Evolutionary conservation across 2,329 filamentous ascomycete species (phyloP).

Genomic region (Scolecobasidium constrictum): DNA sequence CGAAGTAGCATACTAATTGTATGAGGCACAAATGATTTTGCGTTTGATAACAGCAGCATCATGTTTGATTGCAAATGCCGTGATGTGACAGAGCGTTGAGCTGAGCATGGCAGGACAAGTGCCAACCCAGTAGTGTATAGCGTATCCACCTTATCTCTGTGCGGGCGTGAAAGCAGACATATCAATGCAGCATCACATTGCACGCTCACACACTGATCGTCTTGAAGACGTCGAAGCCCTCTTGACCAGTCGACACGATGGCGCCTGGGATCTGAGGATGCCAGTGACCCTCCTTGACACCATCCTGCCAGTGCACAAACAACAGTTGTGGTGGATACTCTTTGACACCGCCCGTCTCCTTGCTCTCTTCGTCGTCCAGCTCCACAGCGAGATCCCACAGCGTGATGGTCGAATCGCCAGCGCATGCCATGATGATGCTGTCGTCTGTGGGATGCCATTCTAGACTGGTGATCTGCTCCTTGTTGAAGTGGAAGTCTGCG

Average conservation of each 20-base stretch:
- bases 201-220: conserved; percentile 26
- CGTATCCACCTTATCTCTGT: too few relatives aligned
- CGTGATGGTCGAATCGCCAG: conserved; percentile 87
- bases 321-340: conserved; percentile 90
- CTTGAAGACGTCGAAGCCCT: conserved; percentile 52
- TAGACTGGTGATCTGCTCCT: conserved; percentile 88
- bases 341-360: conserved; percentile 72
- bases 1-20: too few relatives aligned
- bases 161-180: too few relatives aligned
- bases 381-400: conserved; percentile 96
- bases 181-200: too few relatives aligned
- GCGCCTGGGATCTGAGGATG: conserved; percentile 89
- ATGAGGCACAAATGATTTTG: too few relatives aligned
- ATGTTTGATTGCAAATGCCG: background rate
- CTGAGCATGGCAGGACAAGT: too few relatives aligned
- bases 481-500: conserved; percentile 92
- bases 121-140: too few relatives aligned
- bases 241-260: conserved; percentile 80
- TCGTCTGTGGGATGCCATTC: conserved; percentile 98
- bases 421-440: conserved; percentile 85
- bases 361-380: conserved; percentile 92
- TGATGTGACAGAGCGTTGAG: too few relatives aligned
- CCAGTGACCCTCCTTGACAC: conserved; percentile 95
- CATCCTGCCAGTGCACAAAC: conserved; percentile 93
- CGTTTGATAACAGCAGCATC: background rate